Base-by-base conservation (phyloP, 768 basidiomycete genomes). In the Mycena amicta region DNA sequence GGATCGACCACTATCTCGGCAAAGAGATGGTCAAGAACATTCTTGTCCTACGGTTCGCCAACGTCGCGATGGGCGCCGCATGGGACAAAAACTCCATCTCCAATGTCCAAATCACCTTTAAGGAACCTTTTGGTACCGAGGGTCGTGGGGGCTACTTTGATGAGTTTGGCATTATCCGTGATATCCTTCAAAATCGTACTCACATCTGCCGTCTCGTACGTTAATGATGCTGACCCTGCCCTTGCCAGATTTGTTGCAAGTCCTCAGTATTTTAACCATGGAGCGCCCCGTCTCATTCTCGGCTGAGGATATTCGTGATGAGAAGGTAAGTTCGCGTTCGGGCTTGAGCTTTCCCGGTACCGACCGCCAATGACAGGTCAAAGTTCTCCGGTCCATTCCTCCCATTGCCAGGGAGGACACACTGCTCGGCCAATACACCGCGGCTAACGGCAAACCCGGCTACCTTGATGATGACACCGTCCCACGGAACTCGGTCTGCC, bases 111-210 rank as follows among this genome's bases (percentile, higher is more conserved):
- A 97, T 98, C 75, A 97, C 95, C 16, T 98, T 98, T 86, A 98
- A 98, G 80, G 97, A 98, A 75, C 94, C 95, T 2, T 98, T 98
- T 71, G 96, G 96, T 20, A 99, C 96, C 49, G 97, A 99, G 72
- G 96, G 96, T n/a, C 92, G 96, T 64, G 96, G 96, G n/a, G 96
- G 97, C 18, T 99, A 99, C 83, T 99, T 99, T 78, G 96, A 99
- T 73, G 95, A 98, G 76, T 99, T 98, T 75, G 97, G 97, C 55
- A 98, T 99, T 73, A 95, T 99, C 74, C 90, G 96, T 70, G 96
- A 99, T 74, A 82, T 99, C 58, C 79, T 95, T 71, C 96, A 99
- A 79, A 99, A 99, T 76, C 96, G 96, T 97, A 74, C 76, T 95
- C 84, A 29, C 30, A 55, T 46, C 47, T 50, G 30, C 52, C n/a